Evolutionary conservation across 140 eudicot species (phyloP).

Genomic region (Oenanthe javanica): DNA sequence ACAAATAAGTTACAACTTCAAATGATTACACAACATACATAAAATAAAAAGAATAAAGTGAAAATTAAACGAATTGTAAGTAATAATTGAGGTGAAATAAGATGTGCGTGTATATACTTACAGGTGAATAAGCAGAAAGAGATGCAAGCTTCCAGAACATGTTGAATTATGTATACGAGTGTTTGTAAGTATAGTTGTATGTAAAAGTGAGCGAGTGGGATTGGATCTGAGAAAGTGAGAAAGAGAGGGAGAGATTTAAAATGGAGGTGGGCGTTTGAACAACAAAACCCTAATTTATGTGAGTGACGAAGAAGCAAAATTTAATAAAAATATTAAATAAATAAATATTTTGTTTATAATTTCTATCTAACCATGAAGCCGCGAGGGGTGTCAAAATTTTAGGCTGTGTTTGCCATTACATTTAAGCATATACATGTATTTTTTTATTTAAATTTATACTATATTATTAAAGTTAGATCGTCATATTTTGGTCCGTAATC

Average conservation of each 20-base stretch:
- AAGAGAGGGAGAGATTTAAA: background rate
- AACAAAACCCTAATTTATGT: slow-evolving; percentile 10
- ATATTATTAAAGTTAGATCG: too few species aligned
- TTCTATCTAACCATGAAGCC: too few species aligned
- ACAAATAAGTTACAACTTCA: background rate
- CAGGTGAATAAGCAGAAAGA: slow-evolving; percentile 79
- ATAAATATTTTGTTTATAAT: too few species aligned
- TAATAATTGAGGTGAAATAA: background rate
- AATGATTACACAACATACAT: background rate
- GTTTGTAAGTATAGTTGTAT: background rate
- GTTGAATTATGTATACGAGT: slow-evolving; percentile 11
- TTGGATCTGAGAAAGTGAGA: slow-evolving; percentile 38
- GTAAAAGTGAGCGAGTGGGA: background rate
- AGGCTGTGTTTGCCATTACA: too few species aligned
- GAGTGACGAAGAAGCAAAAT: background rate
- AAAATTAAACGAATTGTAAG: background rate
- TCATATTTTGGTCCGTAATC: too few species aligned
- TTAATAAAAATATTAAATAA: too few species aligned
- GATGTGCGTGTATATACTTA: slow-evolving; percentile 21
- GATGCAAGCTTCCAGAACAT: slow-evolving; percentile 93
- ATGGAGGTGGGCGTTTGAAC: background rate
- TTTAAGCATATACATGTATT: too few species aligned
- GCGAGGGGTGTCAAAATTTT: too few species aligned
- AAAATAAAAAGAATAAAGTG: background rate
- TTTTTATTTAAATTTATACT: too few species aligned